phyloP scores from a whole-genome alignment of 2,329 filamentous ascomycete species.

The Cercospora sojina region DNA sequence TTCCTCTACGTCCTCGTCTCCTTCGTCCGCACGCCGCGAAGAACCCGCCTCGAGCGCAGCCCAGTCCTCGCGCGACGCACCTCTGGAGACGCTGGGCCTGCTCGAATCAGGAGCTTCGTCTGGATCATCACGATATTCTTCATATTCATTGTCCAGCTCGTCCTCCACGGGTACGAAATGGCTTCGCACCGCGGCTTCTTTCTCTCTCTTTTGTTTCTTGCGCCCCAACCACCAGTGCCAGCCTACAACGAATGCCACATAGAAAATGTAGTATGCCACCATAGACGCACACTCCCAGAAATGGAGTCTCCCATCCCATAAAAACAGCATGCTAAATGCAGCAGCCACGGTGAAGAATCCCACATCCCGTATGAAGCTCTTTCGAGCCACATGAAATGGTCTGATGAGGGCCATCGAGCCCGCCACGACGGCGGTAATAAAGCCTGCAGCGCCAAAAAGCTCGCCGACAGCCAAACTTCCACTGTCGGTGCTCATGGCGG shows the following conservation, averaged over 20 bases:
- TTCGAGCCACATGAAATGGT: conserved; percentile 86
- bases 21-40: conserved; percentile 49
- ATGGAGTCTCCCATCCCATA: conserved; percentile 78
- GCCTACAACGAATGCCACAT: conserved; percentile 80
- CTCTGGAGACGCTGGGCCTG: conserved; percentile 41
- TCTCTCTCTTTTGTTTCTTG: conserved; percentile 59
- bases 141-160: conserved; percentile 47
- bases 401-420: conserved; percentile 97
- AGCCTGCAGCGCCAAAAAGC: conserved; percentile 88
- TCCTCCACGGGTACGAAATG: conserved; percentile 66
- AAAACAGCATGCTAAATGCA: conserved; percentile 79
- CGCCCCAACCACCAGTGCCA: conserved; percentile 87
- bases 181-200: conserved; percentile 70
- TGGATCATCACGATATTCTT: conserved; percentile 55
- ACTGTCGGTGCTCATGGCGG: conserved; percentile 94
- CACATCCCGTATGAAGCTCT: conserved; percentile 88
- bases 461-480: conserved; percentile 96
- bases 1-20: conserved; percentile 62
- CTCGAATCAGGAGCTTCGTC: conserved; percentile 48
- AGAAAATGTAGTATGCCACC: conserved; percentile 88
- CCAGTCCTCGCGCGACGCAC: conserved; percentile 62
- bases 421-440: conserved; percentile 94
- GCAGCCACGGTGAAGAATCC: conserved; percentile 88
- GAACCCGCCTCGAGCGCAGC: conserved; percentile 57
- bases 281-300: conserved; percentile 88